These are phyloP conservation scores for Geosiphon pyriformis DNA, from an alignment of 192 early-diverging fungal species.

Conservation along the genomic window DNA sequence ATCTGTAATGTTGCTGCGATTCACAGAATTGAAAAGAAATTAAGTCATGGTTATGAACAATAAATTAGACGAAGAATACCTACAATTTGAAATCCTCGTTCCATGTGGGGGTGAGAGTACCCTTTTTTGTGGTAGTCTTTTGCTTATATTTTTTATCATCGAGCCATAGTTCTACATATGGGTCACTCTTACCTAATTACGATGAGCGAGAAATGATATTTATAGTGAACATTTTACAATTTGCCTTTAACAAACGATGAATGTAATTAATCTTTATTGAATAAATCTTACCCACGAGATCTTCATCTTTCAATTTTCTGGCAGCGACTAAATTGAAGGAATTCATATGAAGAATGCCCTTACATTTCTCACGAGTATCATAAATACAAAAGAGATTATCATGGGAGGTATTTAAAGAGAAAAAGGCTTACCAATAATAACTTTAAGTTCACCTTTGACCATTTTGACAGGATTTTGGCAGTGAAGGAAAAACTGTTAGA, in stretches of 20 bases:
- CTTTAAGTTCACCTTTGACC: slow-evolving; percentile 18
- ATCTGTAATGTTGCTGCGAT: not conserved
- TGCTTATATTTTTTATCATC: slow-evolving; percentile 30
- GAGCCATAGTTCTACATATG: slow-evolving; percentile 26
- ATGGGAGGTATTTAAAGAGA: not conserved
- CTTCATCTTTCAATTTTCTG: slow-evolving; percentile 28
- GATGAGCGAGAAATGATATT: too few species aligned
- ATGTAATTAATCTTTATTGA: too few species aligned
- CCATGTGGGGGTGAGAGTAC: slow-evolving; percentile 24
- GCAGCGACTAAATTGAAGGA: slow-evolving; percentile 27
- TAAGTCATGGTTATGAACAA: too few species aligned
- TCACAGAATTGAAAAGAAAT: too few species aligned
- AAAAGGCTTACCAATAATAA: slow-evolving; percentile 12
- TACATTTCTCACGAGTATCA: not conserved
- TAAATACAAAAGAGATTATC: not conserved
- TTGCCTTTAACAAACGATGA: too few species aligned
- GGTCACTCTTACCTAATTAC: not conserved
- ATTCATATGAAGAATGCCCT: not conserved
- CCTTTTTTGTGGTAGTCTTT: slow-evolving; percentile 13
- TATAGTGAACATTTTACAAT: too few species aligned
- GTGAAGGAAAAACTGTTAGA: too few species aligned
- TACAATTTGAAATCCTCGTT: slow-evolving; percentile 34
- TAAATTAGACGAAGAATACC: not conserved
- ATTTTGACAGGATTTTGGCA: not conserved
- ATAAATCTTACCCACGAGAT: slow-evolving; percentile 28